A percentile compares a stretch with the other conserved stretches of the same genome.
phyloP scores from a whole-genome alignment of 1,139 yeast genomes.

The Kodamaea sp. region DNA sequence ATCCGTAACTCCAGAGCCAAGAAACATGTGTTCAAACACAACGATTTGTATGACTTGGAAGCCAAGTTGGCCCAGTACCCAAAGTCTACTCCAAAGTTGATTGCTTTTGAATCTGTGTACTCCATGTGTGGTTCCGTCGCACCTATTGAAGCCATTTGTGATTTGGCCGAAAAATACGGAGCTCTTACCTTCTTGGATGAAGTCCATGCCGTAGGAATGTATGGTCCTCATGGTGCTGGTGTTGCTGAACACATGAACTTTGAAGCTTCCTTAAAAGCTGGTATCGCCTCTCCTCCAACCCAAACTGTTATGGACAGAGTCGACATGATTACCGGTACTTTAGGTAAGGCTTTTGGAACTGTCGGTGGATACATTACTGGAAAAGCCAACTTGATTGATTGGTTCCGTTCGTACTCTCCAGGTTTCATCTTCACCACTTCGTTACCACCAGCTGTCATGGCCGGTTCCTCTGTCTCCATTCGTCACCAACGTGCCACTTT shows the following conservation, averaged over 20 bases:
- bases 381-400: conserved; percentile 78
- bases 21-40: conserved; percentile 90
- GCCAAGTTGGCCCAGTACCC: conserved; percentile 77
- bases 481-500: conserved; percentile 80
- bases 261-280: conserved; percentile 71
- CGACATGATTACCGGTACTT: conserved; percentile 95
- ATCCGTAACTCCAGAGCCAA: conserved; percentile 86
- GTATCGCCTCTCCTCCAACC: conserved; percentile 52
- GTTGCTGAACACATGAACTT: conserved; percentile 96
- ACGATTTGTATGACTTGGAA: conserved; percentile 83
- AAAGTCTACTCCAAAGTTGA: conserved; percentile 81
- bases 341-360: conserved; percentile 95
- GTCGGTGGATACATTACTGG: conserved; percentile 99
- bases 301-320: conserved; percentile 81
- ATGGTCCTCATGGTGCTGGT: conserved; percentile 99
- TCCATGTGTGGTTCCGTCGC: conserved; percentile 98
- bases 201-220: conserved; percentile 98
- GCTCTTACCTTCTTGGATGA: conserved; percentile 96
- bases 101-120: conserved; percentile 96
- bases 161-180: conserved; percentile 95
- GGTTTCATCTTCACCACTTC: conserved; percentile 97
- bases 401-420: conserved; percentile 95
- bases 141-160: conserved; percentile 90
- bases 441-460: conserved; percentile 97
- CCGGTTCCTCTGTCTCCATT: conserved; percentile 88